Evolutionary conservation across 768 basidiomycete species (phyloP).

Genomic region (Dioszegia aurantiaca): DNA sequence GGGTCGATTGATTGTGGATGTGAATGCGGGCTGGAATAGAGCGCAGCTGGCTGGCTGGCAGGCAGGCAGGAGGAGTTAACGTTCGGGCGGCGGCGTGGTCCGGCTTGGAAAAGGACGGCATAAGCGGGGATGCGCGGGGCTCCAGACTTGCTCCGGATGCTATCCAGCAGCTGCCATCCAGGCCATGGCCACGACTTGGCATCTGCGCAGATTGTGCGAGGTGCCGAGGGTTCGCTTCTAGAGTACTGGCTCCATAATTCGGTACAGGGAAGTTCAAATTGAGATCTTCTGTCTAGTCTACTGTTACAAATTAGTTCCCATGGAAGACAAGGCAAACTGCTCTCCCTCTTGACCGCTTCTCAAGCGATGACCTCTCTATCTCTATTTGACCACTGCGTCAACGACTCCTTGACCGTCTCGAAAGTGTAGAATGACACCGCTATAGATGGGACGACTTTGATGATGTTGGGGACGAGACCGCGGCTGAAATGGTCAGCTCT

Average conservation of each 20-base stretch:
- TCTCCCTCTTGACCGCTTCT: too few species aligned
- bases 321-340: too few species aligned
- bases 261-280: too few species aligned
- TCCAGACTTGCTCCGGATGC: too few species aligned
- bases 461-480: slow-evolving; percentile 46
- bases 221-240: too few species aligned
- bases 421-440: slow-evolving; percentile 51
- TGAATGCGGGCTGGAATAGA: too few species aligned
- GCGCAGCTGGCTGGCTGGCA: not conserved
- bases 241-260: too few species aligned
- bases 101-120: not conserved
- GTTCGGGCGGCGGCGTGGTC: slow-evolving; percentile 1
- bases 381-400: slow-evolving; percentile 12
- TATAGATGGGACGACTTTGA: slow-evolving; percentile 49
- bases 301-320: not conserved
- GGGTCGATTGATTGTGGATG: not conserved
- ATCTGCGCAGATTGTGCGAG: too few species aligned
- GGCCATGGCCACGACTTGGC: too few species aligned
- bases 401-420: slow-evolving; percentile 42
- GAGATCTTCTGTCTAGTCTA: not conserved
- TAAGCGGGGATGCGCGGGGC: slow-evolving; percentile 1
- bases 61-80: not conserved
- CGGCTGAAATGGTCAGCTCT: slow-evolving; percentile 24
- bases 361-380: slow-evolving; percentile 1
- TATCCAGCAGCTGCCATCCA: too few species aligned